Evolutionary conservation across 805 yeast genomes (phyloP).

Genomic region (Suhomyces sp.): DNA sequence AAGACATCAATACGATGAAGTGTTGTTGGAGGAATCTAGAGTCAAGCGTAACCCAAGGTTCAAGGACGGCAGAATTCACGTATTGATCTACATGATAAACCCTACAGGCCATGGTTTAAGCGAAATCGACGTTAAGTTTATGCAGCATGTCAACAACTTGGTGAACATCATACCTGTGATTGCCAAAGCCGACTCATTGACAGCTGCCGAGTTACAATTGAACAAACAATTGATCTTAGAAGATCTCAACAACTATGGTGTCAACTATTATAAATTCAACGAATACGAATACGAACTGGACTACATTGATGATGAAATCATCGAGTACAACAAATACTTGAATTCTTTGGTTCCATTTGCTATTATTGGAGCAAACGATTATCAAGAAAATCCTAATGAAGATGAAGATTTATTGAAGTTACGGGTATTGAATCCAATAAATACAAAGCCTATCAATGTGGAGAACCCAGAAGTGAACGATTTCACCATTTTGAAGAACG

Average conservation of each 20-base stretch:
- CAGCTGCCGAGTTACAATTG: slow-evolving; percentile 48
- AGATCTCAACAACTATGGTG: slow-evolving; percentile 67
- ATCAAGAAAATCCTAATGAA: slow-evolving; percentile 39
- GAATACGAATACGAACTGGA: slow-evolving; percentile 57
- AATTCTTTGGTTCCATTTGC: slow-evolving; percentile 68
- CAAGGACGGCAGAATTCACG: slow-evolving; percentile 81
- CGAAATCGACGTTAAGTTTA: slow-evolving; percentile 42
- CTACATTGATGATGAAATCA: slow-evolving; percentile 58
- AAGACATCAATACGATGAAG: slow-evolving; percentile 81
- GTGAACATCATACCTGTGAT: slow-evolving; percentile 46
- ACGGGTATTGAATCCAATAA: slow-evolving; percentile 46
- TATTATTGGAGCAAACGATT: slow-evolving; percentile 66
- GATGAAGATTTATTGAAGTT: slow-evolving; percentile 49
- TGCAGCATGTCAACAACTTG: slow-evolving; percentile 41
- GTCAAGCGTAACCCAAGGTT: slow-evolving; percentile 84
- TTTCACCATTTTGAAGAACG: slow-evolving; percentile 74
- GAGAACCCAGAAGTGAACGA: slow-evolving; percentile 77
- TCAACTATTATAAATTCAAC: slow-evolving; percentile 72
- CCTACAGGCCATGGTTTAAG: slow-evolving; percentile 47
- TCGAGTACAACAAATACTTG: slow-evolving; percentile 63
- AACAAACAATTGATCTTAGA: slow-evolving; percentile 75
- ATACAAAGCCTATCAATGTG: slow-evolving; percentile 58
- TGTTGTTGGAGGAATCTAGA: slow-evolving; percentile 74
- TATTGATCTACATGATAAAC: slow-evolving; percentile 45
- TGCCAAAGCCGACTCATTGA: slow-evolving; percentile 44